phyloP scores from a whole-genome alignment of 352 stramenopile species.

The Aphanomyces cochlioides region DNA sequence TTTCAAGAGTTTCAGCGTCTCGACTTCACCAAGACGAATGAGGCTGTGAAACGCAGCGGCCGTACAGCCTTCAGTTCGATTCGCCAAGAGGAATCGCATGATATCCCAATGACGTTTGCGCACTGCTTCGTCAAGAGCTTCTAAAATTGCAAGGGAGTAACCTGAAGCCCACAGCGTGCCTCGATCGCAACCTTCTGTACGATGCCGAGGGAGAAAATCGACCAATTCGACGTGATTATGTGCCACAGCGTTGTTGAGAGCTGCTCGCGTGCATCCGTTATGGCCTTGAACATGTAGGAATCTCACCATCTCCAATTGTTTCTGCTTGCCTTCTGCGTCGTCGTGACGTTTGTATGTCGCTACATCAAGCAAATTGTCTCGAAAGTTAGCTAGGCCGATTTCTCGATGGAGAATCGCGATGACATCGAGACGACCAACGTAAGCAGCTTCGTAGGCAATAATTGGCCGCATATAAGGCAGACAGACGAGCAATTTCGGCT shows the following conservation, averaged over 20 bases:
- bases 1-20: background rate
- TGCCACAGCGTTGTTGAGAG: background rate
- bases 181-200: background rate
- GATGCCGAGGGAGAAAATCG: background rate
- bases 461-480: slow-evolving; percentile 2
- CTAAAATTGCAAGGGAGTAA: background rate
- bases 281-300: background rate
- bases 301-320: slow-evolving; percentile 5
- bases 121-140: background rate
- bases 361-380: background rate
- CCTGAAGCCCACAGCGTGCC: background rate
- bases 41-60: background rate
- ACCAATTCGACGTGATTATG: slow-evolving; percentile 6
- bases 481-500: background rate
- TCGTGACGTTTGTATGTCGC: slow-evolving; percentile 6
- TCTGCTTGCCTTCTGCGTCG: background rate
- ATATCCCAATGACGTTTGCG: background rate
- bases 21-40: background rate
- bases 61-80: background rate
- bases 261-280: background rate
- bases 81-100: background rate
- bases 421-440: background rate
- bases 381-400: background rate
- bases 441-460: background rate
- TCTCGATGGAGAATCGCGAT: background rate